These are phyloP conservation scores for Cucurbita pepo DNA, from an alignment of 306 rosid genomes.

Conservation along the genomic window DNA sequence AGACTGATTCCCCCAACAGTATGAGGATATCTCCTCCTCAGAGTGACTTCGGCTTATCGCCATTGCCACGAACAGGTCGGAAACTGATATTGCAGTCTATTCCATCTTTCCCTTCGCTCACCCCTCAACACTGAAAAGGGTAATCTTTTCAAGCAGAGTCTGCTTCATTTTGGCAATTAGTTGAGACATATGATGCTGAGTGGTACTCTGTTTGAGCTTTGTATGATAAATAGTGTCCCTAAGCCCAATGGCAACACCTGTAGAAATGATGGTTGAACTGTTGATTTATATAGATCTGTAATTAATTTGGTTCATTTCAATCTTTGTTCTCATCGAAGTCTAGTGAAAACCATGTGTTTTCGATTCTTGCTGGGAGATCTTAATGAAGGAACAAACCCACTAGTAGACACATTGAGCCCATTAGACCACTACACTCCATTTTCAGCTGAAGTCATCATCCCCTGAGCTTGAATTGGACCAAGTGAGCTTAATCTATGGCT, in stretches of 20 bases:
- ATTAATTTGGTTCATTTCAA: not conserved
- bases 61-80: constrained; percentile 58
- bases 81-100: constrained; percentile 65
- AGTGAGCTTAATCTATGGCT: not conserved
- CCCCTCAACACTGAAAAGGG: constrained; percentile 36
- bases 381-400: not conserved
- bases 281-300: not conserved
- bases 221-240: constrained; percentile 24
- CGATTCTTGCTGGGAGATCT: not conserved
- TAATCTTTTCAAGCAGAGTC: constrained; percentile 2
- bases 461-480: not conserved
- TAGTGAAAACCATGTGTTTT: not conserved
- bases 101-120: constrained; percentile 84
- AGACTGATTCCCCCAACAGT: constrained; percentile 70
- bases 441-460: not conserved
- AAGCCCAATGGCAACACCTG: constrained; percentile 19
- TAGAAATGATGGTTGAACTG: constrained; percentile 10
- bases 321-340: not conserved
- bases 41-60: constrained; percentile 36
- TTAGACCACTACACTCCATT: not conserved
- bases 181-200: constrained; percentile 14
- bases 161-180: constrained; percentile 5
- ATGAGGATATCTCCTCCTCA: constrained; percentile 75
- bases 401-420: not conserved
- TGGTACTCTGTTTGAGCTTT: constrained; percentile 16